Evolutionary conservation across 1,284 basidiomycete genomes (phyloP).

Genomic region (Rhodotorula sp.): DNA sequence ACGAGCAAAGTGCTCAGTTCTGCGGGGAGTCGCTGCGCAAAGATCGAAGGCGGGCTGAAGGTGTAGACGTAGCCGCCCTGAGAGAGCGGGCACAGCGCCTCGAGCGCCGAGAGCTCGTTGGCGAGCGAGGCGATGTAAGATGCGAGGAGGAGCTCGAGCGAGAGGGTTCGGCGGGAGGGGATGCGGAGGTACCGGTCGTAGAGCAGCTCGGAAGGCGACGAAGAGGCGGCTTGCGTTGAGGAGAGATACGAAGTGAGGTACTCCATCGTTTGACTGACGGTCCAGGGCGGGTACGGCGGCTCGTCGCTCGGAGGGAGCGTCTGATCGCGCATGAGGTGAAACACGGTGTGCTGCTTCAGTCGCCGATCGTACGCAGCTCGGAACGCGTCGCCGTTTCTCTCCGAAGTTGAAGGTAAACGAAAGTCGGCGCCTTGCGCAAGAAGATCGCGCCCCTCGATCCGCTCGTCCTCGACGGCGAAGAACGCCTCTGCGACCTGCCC

Average conservation of each 20-base stretch:
- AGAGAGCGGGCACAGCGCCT: conserved; percentile 8
- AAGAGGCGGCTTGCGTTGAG: neutral
- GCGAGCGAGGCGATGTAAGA: conserved; percentile 25
- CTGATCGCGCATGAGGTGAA: conserved; percentile 14
- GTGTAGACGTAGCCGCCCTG: conserved; percentile 45
- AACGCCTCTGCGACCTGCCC: conserved; percentile 34
- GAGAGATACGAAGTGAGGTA: neutral
- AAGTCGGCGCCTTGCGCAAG: neutral
- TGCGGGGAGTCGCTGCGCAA: conserved; percentile 35
- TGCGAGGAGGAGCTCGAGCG: conserved; percentile 39
- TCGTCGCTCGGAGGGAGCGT: neutral
- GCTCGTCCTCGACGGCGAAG: conserved; percentile 11
- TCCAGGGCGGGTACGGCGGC: neutral
- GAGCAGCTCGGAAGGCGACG: neutral
- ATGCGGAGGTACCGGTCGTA: neutral
- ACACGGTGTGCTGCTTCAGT: conserved; percentile 23
- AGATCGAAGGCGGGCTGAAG: conserved; percentile 45
- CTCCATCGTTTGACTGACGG: neutral
- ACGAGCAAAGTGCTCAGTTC: conserved; percentile 37
- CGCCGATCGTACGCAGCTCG: conserved; percentile 6
- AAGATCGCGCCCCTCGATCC: neutral
- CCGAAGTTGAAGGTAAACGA: neutral
- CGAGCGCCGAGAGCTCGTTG: conserved; percentile 46
- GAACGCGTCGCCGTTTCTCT: neutral
- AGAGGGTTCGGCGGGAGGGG: conserved; percentile 20